A percentile compares a stretch with the other conserved stretches of the same genome.
phyloP scores from a whole-genome alignment of 306 rosid species.

The Coriaria nepalensis region DNA sequence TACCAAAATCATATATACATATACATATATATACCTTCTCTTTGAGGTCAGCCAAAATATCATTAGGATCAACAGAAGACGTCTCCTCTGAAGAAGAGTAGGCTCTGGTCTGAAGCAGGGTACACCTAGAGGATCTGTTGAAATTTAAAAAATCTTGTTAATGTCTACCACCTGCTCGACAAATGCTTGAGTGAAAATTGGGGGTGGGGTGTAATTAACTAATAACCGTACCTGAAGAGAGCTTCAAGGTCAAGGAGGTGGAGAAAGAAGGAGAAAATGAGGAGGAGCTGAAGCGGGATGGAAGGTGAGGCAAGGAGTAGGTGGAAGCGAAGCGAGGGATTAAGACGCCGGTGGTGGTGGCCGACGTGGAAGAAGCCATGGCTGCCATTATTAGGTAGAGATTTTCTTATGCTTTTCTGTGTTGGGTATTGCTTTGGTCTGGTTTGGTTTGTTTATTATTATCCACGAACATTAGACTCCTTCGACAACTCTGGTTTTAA shows the following conservation, averaged over 20 bases:
- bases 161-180: no score
- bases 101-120: conserved; percentile 54
- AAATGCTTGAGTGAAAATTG: no score
- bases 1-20: no score
- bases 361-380: conserved; percentile 36
- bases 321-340: conserved; percentile 26
- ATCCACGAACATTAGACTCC: not conserved
- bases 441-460: conserved; percentile 40
- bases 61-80: conserved; percentile 54
- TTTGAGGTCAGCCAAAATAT: conserved; percentile 75
- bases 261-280: conserved; percentile 20
- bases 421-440: conserved; percentile 6
- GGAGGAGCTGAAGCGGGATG: conserved; percentile 41
- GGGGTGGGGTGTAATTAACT: no score
- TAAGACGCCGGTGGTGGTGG: conserved; percentile 34
- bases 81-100: conserved; percentile 80
- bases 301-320: conserved; percentile 58
- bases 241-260: conserved; percentile 32
- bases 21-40: conserved; percentile 41
- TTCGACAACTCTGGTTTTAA: not conserved
- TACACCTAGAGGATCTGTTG: conserved; percentile 37
- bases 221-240: conserved; percentile 30
- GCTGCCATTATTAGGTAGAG: conserved; percentile 31
- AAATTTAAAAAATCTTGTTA: no score
- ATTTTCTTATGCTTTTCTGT: no score